Percentiles rank a stretch among this genome's conserved stretches.
Evolutionary conservation across 2,329 filamentous ascomycete genomes (phyloP).

Genomic region (Pseudogymnoascus sp.): DNA sequence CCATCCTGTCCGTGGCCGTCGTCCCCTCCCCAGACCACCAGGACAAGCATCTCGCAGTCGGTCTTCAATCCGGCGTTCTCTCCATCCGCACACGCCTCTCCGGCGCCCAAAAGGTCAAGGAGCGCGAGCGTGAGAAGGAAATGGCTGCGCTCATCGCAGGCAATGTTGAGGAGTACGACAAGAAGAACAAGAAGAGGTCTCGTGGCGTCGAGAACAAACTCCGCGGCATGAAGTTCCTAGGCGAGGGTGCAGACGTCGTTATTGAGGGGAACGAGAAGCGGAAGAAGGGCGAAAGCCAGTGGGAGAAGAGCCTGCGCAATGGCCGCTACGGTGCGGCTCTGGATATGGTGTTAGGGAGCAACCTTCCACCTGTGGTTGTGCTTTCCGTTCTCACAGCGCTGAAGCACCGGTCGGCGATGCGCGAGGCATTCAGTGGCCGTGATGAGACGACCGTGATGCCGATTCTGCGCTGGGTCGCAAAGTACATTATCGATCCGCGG

Average conservation of each 20-base stretch:
- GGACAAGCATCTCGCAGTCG: constrained; percentile 89
- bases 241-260: constrained; percentile 79
- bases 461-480: constrained; percentile 74
- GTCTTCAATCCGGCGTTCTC: constrained; percentile 89
- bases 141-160: constrained; percentile 78
- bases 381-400: constrained; percentile 78
- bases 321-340: constrained; percentile 71
- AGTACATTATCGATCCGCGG: constrained; percentile 73
- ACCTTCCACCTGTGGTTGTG: constrained; percentile 52
- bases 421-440: constrained; percentile 69
- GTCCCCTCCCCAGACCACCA: constrained; percentile 58
- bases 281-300: constrained; percentile 59
- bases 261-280: constrained; percentile 67
- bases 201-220: constrained; percentile 51
- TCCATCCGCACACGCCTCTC: constrained; percentile 84
- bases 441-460: constrained; percentile 78
- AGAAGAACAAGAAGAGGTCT: constrained; percentile 58
- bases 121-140: constrained; percentile 70
- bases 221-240: constrained; percentile 69
- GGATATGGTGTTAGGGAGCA: constrained; percentile 63
- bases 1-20: constrained; percentile 76
- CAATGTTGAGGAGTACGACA: constrained; percentile 70
- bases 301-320: constrained; percentile 76
- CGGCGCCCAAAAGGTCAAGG: constrained; percentile 69
- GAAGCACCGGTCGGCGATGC: constrained; percentile 78